Evolutionary conservation across 2,329 filamentous ascomycete genomes (phyloP).

Genomic region (Aschersonia sp.): DNA sequence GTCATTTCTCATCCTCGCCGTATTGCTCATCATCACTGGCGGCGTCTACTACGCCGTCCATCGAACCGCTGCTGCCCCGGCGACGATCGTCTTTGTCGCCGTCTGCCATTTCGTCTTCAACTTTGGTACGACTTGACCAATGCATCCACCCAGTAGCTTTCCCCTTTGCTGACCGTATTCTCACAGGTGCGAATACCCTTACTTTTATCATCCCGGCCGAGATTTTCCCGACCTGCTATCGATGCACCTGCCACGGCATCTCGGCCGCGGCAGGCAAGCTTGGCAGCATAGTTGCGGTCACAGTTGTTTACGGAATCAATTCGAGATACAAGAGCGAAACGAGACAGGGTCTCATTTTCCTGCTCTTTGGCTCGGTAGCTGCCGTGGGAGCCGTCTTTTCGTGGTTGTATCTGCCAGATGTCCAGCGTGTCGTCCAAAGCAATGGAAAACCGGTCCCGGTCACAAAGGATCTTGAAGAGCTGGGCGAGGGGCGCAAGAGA

Average conservation of each 20-base stretch:
- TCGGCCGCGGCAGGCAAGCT: conserved; percentile 45
- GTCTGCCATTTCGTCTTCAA: conserved; percentile 41
- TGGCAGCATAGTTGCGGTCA: conserved; percentile 36
- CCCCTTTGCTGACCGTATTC: background rate
- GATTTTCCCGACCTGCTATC: conserved; percentile 48
- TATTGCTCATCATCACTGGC: conserved; percentile 33
- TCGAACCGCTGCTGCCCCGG: conserved; percentile 23
- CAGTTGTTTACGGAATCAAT: conserved; percentile 36
- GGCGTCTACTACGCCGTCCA: conserved; percentile 33
- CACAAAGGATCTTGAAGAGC: conserved; percentile 33
- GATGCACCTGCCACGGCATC: conserved; percentile 47
- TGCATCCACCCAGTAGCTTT: background rate
- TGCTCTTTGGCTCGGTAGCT: conserved; percentile 35
- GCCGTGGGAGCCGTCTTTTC: conserved; percentile 32
- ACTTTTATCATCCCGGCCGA: conserved; percentile 52
- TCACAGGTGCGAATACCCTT: conserved; percentile 40
- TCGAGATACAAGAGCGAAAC: conserved; percentile 23
- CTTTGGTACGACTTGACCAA: conserved; percentile 23
- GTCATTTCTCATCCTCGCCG: conserved; percentile 30
- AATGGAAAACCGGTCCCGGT: conserved; percentile 23
- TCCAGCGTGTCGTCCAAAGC: conserved; percentile 23
- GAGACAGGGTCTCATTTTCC: conserved; percentile 33
- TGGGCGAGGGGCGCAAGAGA: conserved; percentile 31
- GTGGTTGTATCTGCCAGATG: conserved; percentile 35
- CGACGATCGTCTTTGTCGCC: conserved; percentile 34